phyloP scores from a whole-genome alignment of 2,329 filamentous ascomycete genomes.

The Chaetomium globosum region DNA sequence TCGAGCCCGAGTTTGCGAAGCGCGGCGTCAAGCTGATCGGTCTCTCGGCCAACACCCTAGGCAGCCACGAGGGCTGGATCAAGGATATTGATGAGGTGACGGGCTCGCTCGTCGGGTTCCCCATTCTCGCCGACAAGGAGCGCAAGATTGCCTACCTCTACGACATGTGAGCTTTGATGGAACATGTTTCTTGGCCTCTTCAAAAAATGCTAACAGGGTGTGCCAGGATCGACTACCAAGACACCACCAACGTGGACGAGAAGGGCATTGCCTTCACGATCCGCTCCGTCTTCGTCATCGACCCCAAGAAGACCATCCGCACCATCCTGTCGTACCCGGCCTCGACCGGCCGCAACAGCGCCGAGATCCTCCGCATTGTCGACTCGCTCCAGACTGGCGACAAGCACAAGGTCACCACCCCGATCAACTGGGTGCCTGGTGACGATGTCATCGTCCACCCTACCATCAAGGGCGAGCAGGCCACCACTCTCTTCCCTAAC shows the following conservation, averaged over 20 bases:
- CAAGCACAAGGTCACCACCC: constrained; percentile 84
- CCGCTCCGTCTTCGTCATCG: constrained; percentile 91
- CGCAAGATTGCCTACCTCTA: constrained; percentile 75
- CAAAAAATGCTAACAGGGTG: neutral
- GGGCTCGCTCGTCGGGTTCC: constrained; percentile 70
- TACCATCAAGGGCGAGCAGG: constrained; percentile 78
- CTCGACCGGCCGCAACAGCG: constrained; percentile 81
- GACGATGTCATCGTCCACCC: constrained; percentile 94
- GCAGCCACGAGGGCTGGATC: constrained; percentile 86
- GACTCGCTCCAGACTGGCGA: constrained; percentile 82
- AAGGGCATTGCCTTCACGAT: constrained; percentile 92
- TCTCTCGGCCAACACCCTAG: constrained; percentile 81
- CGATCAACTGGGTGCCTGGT: constrained; percentile 86
- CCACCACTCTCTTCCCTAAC: constrained; percentile 83
- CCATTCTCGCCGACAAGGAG: constrained; percentile 79
- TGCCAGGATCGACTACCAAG: constrained; percentile 72
- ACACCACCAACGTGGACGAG: constrained; percentile 76
- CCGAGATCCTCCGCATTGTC: constrained; percentile 76
- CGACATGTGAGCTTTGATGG: constrained; percentile 66
- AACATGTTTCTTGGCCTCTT: neutral
- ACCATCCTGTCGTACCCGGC: constrained; percentile 92
- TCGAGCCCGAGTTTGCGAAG: constrained; percentile 84
- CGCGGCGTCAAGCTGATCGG: constrained; percentile 90
- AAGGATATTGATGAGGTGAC: constrained; percentile 82
- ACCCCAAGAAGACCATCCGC: constrained; percentile 90